A percentile compares a stretch with the other conserved stretches of the same genome.
Conservation (phyloP, 23 red algal genomes). For the Agarophyton chilense region DNA sequence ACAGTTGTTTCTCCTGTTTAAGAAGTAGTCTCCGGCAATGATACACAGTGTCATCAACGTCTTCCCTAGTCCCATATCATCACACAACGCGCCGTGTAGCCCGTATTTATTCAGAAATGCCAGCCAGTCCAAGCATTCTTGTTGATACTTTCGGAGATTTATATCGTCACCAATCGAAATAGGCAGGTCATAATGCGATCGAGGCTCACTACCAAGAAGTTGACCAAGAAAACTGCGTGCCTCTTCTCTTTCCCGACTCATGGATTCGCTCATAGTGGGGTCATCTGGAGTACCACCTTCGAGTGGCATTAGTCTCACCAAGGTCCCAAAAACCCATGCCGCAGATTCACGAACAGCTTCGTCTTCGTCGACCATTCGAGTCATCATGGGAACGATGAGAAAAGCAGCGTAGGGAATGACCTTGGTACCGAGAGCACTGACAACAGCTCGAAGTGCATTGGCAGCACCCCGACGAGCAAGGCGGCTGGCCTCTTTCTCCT, state of each 20-base stretch:
- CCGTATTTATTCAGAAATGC: slow-evolving; percentile 93
- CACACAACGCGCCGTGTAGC: slow-evolving; percentile 95
- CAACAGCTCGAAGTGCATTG: slow-evolving; percentile 65
- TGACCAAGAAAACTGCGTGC: slow-evolving; percentile 89
- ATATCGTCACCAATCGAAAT: slow-evolving; percentile 82
- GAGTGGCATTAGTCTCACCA: slow-evolving; percentile 94
- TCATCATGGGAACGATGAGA: slow-evolving; percentile 89
- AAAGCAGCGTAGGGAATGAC: slow-evolving; percentile 95
- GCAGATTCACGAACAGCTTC: slow-evolving; percentile 74
- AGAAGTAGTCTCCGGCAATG: slow-evolving; percentile 68
- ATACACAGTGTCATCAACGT: slow-evolving; percentile 99
- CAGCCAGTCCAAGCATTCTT: slow-evolving; percentile 96
- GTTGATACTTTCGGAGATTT: slow-evolving; percentile 88
- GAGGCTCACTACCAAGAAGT: slow-evolving; percentile 78
- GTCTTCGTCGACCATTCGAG: slow-evolving; percentile 91
- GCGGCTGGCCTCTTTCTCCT: slow-evolving; percentile 40
- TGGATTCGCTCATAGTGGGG: slow-evolving; percentile 26
- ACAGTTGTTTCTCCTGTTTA: neutral
- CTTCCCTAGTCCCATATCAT: slow-evolving; percentile 99
- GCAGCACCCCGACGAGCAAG: slow-evolving; percentile 61
- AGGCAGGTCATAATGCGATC: slow-evolving; percentile 72
- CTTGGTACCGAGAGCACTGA: slow-evolving; percentile 59
- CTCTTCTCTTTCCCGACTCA: slow-evolving; percentile 57
- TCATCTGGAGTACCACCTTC: slow-evolving; percentile 86
- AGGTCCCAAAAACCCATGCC: slow-evolving; percentile 78